Evolutionary conservation across 768 basidiomycete genomes (phyloP), one percentile per base, ranked within the genome.

Genomic region (Sarcodon sp.): DNA sequence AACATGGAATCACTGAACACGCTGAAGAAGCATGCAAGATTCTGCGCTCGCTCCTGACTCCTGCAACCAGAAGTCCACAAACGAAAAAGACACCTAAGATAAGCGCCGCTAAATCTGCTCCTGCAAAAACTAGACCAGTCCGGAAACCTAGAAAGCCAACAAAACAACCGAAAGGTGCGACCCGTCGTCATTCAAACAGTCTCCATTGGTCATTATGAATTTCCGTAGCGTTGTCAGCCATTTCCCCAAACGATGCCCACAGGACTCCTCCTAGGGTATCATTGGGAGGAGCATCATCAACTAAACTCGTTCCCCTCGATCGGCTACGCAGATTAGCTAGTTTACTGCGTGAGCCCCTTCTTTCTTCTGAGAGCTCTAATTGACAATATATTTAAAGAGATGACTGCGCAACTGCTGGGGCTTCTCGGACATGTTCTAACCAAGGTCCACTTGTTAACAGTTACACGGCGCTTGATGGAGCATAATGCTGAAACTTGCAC

Each of bases 381-480:
- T 4, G 21, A 43, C 31, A 38, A 15, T 44, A 15, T 32, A 12
- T 31, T 13, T 38, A 11, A 53, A 85, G 82, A 77, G 50, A 69
- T 79, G 53, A 65, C 70, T 15, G 62, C 76, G 0, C 69, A 77
- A 43, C 64, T 93, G 38, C 71, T 89, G 13, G 84, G 87, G 2
- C 54, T 90, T 7, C 63, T 91, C 3, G 83, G 80, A 0, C 71
- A 85, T 13, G 65, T 74, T 2, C 63, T 91, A 4, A 68, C 75
- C 13, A 83, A 82, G 50, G 70, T 91, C 4, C 79, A 77, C 44
- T 61, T 83, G 3, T 69, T 97, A 21, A 76, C 80, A 47, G 64
- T 80, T 12, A 69, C 80, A 3, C 70, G 83, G 35, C 75, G 72
- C 12, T 55, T 93, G 6, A 75, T 76, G 21, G 76, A 84, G 45